Evolutionary conservation across 495 filamentous ascomycete genomes (phyloP).

Genomic region (Penicillium parvum): DNA sequence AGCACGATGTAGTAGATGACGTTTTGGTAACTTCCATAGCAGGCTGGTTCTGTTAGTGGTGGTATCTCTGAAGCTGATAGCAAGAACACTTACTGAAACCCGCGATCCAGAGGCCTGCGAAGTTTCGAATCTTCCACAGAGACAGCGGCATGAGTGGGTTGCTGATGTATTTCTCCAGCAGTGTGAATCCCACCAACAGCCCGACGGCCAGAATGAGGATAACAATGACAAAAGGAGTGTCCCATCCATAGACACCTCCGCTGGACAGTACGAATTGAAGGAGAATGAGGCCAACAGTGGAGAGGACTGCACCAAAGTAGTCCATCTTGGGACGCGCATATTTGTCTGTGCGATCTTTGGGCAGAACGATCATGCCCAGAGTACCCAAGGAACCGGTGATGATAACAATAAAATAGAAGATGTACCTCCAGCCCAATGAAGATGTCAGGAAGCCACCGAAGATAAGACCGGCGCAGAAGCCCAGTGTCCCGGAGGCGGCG

Average conservation of each 20-base stretch:
- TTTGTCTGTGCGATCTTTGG: conserved; percentile 18
- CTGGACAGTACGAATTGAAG: conserved; percentile 38
- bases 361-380: conserved; percentile 31
- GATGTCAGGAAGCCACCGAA: conserved; percentile 36
- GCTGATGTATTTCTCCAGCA: conserved; percentile 30
- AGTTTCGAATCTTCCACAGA: conserved; percentile 35
- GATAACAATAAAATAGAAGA: conserved; percentile 34
- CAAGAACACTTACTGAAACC: conserved; percentile 30
- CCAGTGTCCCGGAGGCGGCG: conserved; percentile 33
- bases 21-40: conserved; percentile 38
- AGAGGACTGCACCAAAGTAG: conserved; percentile 30
- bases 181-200: conserved; percentile 36
- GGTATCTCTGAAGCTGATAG: not conserved
- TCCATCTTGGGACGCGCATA: conserved; percentile 27
- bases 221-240: conserved; percentile 40
- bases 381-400: conserved; percentile 28
- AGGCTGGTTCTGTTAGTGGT: conserved; percentile 23
- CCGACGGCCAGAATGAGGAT: conserved; percentile 39
- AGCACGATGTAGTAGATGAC: conserved; percentile 39
- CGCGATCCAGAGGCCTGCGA: conserved; percentile 35
- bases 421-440: conserved; percentile 35
- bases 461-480: conserved; percentile 35
- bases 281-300: conserved; percentile 31
- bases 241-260: conserved; percentile 43
- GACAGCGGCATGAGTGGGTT: conserved; percentile 34